These are phyloP conservation scores for Botryotinia convoluta DNA, from an alignment of 2,329 filamentous ascomycete species.

Conservation along the genomic window DNA sequence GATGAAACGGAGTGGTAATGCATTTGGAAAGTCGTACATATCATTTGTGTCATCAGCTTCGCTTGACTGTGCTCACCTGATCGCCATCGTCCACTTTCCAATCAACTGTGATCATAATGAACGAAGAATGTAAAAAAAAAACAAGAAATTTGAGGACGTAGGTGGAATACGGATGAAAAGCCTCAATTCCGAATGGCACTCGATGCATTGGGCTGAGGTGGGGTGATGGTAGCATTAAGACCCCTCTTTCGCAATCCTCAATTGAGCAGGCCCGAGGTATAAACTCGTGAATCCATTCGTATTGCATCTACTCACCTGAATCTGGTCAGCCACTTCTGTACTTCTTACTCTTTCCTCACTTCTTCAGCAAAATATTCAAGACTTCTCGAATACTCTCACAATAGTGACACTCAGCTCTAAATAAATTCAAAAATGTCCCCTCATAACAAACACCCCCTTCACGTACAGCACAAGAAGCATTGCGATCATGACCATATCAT, in stretches of 20 bases:
- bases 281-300: neutral
- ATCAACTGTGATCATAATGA: neutral
- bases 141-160: neutral
- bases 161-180: neutral
- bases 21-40: neutral
- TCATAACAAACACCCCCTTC: neutral
- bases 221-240: neutral
- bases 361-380: neutral
- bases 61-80: neutral
- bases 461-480: constrained; percentile 1
- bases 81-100: neutral
- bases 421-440: neutral
- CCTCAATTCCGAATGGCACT: neutral
- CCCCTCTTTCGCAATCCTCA: neutral
- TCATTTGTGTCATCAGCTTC: neutral
- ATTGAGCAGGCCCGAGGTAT: neutral
- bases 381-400: neutral
- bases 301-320: no score
- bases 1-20: no score
- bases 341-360: neutral
- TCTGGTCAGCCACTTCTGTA: neutral
- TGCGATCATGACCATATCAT: neutral
- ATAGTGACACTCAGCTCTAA: neutral
- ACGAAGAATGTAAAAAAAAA: neutral
- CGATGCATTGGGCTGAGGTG: neutral